Conservation (phyloP, 2,329 filamentous ascomycete genomes). For the Stagonosporopsis cucurbitacearum region DNA sequence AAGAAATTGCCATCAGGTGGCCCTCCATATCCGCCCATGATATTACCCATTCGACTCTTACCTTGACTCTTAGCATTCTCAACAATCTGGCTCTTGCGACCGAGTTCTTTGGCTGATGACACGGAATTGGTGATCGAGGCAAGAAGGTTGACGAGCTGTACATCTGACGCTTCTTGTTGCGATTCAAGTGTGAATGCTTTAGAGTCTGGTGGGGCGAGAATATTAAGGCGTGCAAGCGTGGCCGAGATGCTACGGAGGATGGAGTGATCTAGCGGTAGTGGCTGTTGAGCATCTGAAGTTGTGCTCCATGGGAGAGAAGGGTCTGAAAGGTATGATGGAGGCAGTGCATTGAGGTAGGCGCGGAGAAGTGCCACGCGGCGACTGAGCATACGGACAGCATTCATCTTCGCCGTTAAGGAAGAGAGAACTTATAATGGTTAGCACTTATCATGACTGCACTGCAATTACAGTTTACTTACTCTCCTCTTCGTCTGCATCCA, state of each 20-base stretch:
- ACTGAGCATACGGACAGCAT: constrained; percentile 93
- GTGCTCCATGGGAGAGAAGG: constrained; percentile 45
- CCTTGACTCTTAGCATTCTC: constrained; percentile 49
- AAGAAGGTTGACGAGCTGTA: constrained; percentile 77
- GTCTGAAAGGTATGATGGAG: constrained; percentile 67
- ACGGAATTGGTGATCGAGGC: constrained; percentile 77
- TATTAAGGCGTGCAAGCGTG: constrained; percentile 80
- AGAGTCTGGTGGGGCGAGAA: constrained; percentile 75
- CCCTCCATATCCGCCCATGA: constrained; percentile 23
- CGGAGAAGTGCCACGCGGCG: constrained; percentile 61
- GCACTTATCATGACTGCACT: background rate
- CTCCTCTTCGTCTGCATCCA: constrained; percentile 70
- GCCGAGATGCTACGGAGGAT: constrained; percentile 89
- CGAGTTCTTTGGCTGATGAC: constrained; percentile 73
- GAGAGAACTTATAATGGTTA: constrained; percentile 58
- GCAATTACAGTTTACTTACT: constrained; percentile 49
- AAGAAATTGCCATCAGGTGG: constrained; percentile 30
- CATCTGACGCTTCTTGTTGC: constrained; percentile 81
- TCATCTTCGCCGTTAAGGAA: constrained; percentile 82
- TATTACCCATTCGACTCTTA: constrained; percentile 34
- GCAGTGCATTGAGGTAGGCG: constrained; percentile 75
- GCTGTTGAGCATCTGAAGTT: constrained; percentile 34
- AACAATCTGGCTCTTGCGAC: constrained; percentile 69
- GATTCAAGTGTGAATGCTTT: constrained; percentile 73
- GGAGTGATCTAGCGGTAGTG: constrained; percentile 62